Evolutionary conservation across 2,329 filamentous ascomycete genomes (phyloP), one percentile per base, ranked within the genome.

Genomic region (Taxawa tesnikishii): DNA sequence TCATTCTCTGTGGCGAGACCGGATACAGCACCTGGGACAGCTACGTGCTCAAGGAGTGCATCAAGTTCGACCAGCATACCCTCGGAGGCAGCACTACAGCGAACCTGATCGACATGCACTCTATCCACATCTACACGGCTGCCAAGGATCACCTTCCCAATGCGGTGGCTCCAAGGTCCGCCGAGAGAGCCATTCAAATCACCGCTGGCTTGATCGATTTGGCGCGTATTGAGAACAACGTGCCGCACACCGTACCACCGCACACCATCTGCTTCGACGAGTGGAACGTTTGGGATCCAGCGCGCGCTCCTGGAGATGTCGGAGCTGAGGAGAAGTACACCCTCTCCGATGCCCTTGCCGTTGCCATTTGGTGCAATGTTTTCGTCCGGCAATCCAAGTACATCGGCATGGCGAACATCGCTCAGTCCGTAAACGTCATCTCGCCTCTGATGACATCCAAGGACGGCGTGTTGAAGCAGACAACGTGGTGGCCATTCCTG

Each of bases 251-350:
- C 0, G 69, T 76, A n/a, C 68, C 70, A 4, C 61, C 68, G 3
- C 77, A 73, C 28, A 78, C 68, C 31, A 83, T 87, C 50, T 85
- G 80, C 62, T 85, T 85, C 49, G 81, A 87, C 50, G 80, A 85
- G 55, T 85, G 81, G 81, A 87, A 85, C 51, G 79, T 85, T 6
- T 87, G 80, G 80, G 79, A 83, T 44, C 77, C 79, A 1, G 62
- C 67, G 32, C 70, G 79, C 6, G 79, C 80, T 0, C 77, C 77
- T 0, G 81, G 81, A 11, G 73, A 79, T 44, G 53, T 69, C 38
- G 81, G 81, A 11, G 81, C 76, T 5, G 80, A 85, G 55, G 79
- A 85, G 50, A 60, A 56, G 45, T 83, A 85, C 58, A 83, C 75
- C 0, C 67, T 85, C 6, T 82, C 76, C 0, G 80, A 85, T 43